Base-by-base conservation (phyloP, 441 rosid species). In the Erodium texanum region DNA sequence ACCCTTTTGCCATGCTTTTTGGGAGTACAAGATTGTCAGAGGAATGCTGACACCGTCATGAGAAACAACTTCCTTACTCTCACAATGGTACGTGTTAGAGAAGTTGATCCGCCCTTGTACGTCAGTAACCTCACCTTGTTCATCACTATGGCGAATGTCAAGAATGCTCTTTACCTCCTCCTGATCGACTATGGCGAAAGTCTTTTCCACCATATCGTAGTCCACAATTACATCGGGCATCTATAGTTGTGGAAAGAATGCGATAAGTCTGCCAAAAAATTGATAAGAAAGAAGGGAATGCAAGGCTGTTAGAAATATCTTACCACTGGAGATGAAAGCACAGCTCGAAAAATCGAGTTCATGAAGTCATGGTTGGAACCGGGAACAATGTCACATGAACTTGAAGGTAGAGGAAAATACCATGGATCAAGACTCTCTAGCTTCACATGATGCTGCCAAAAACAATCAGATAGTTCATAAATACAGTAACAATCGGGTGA, bases 311-410 rank as follows among this genome's bases (percentile, higher is more conserved):
- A 43, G 66, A 18, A 23, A 41, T 41, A 41, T 45, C 56, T 69
- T 90, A 93, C 98, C 97, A 90, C 92, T 45, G 97, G 95, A 76
- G 98, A 93, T 50, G 98, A 90, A 68, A 93, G 76, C 76, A 90
- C 91, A 22, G 82, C 86, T 66, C 92, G 88, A 75, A 86, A 90
- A 29, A 79, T 76, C 45, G 88, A 79, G 73, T 70, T 85, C 77
- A 52, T 78, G 74, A 87, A 90, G 74, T 86, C 81, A 66, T 87
- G 97, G 84, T 93, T 93, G 64, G 97, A 89, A 56, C 96, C 94
- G 7, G 97, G 95, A 24, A 71, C 77, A 5, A 90, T 74, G 77
- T 83, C 82, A 69, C 93, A 84, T 14, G 72, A 32, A 75, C 73
- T 76, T 71, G 88, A 73, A 68, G 96, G 95, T 66, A 93, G 68